Percentiles rank a stretch among this genome's conserved stretches.
phyloP scores from a whole-genome alignment of 2,329 filamentous ascomycete genomes.

The Cercospora janseana region DNA sequence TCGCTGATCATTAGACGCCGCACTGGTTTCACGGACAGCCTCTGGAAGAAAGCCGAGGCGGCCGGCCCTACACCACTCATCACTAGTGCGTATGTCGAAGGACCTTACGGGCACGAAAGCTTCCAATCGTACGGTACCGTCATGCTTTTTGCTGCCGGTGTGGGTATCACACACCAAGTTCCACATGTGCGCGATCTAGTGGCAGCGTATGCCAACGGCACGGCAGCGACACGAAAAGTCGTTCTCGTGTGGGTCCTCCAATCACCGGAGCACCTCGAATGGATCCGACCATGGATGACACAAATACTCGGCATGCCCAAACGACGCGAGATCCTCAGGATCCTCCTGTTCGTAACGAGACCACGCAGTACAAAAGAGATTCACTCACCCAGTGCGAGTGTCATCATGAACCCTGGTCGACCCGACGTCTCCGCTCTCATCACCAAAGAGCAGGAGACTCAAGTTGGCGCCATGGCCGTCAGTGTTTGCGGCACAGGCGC shows the following conservation, averaged over 20 bases:
- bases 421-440: conserved; percentile 80
- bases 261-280: conserved; percentile 83
- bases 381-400: conserved; percentile 69
- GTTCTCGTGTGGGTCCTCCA: conserved; percentile 92
- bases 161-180: conserved; percentile 93
- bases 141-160: conserved; percentile 86
- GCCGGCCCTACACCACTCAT: conserved; percentile 56
- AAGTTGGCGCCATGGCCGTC: conserved; percentile 85
- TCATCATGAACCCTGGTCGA: conserved; percentile 88
- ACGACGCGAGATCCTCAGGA: conserved; percentile 76
- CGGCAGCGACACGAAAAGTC: conserved; percentile 75
- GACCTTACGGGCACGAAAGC: conserved; percentile 77
- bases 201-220: conserved; percentile 60
- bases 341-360: conserved; percentile 86
- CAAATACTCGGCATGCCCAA: conserved; percentile 77
- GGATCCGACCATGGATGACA: conserved; percentile 90
- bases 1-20: conserved; percentile 85
- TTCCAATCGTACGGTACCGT: conserved; percentile 90
- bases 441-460: conserved; percentile 74
- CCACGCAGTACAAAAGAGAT: conserved; percentile 83
- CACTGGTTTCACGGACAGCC: conserved; percentile 79
- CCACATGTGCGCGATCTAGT: conserved; percentile 74
- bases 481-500: conserved; percentile 74
- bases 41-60: conserved; percentile 67
- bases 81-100: conserved; percentile 76